phyloP scores from a whole-genome alignment of 768 basidiomycete species.

The Calocybe cyanea region DNA sequence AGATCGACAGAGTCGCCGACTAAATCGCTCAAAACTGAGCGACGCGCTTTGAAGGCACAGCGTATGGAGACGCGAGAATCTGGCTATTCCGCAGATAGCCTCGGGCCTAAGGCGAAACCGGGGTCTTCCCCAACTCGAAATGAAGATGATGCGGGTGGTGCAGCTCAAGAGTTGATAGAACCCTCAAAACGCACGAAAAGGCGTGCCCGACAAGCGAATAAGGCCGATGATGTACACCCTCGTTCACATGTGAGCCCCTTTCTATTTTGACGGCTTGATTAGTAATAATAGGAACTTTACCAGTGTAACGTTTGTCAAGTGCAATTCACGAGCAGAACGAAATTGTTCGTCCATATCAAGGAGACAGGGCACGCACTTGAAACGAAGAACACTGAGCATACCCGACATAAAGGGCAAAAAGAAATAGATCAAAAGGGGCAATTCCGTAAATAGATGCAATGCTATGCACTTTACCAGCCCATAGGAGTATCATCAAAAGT shows the following conservation, averaged over 20 bases:
- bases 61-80: background rate
- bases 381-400: slow-evolving; percentile 13
- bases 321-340: slow-evolving; percentile 64
- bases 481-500: no score
- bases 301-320: slow-evolving; percentile 69
- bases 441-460: no score
- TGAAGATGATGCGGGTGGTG: background rate
- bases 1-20: slow-evolving; percentile 1
- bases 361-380: slow-evolving; percentile 67
- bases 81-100: no score
- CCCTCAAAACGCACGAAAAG: slow-evolving; percentile 79
- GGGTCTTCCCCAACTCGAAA: background rate
- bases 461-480: no score
- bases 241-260: slow-evolving; percentile 7
- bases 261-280: background rate
- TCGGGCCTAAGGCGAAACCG: no score
- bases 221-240: slow-evolving; percentile 34
- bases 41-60: slow-evolving; percentile 13
- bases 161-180: slow-evolving; percentile 13
- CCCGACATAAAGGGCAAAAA: slow-evolving; percentile 28
- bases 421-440: slow-evolving; percentile 33
- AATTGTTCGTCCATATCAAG: slow-evolving; percentile 70
- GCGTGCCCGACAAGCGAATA: slow-evolving; percentile 74
- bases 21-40: slow-evolving; percentile 13
- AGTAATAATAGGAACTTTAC: slow-evolving; percentile 22